A percentile compares a stretch with the other conserved stretches of the same genome.
Evolutionary conservation across 1,139 yeast genomes (phyloP).

Genomic region (Diutina rugosa): DNA sequence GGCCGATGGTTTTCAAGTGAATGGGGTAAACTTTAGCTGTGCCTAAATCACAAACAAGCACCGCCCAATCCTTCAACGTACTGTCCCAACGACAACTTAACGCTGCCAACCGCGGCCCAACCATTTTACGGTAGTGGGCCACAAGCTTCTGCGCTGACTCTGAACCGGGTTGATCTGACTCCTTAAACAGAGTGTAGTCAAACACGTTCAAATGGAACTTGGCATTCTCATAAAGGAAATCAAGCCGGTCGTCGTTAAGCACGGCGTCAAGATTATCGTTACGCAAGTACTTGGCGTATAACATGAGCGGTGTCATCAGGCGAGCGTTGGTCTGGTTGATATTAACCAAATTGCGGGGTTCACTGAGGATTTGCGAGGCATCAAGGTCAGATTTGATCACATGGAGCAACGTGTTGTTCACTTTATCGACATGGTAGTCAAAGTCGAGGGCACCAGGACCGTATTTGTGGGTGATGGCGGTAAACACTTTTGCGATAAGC

Average conservation of each 20-base stretch:
- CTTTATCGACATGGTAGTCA: conserved; percentile 53
- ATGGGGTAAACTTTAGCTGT: neutral
- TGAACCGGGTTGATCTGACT: neutral
- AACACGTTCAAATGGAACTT: conserved; percentile 29
- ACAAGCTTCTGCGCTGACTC: neutral
- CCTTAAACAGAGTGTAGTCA: conserved; percentile 15
- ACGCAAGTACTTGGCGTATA: conserved; percentile 60
- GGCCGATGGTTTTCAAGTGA: conserved; percentile 27
- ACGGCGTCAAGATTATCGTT: conserved; percentile 40
- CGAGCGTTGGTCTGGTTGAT: conserved; percentile 52
- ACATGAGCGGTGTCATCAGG: conserved; percentile 57
- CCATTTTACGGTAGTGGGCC: neutral
- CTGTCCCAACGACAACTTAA: neutral
- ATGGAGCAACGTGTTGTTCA: conserved; percentile 71
- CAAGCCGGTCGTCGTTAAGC: conserved; percentile 29
- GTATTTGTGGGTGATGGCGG: conserved; percentile 31
- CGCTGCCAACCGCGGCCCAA: neutral
- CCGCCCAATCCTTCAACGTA: neutral
- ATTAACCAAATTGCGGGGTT: conserved; percentile 25
- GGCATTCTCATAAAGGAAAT: conserved; percentile 30
- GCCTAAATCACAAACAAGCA: neutral
- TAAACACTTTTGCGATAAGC: conserved; percentile 35
- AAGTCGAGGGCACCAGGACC: conserved; percentile 20
- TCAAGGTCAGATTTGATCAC: conserved; percentile 37
- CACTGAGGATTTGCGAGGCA: conserved; percentile 20